A percentile compares a stretch with the other conserved stretches of the same genome.
Evolutionary conservation across 257 asterid genomes (phyloP).

Genomic region (Penstemon barbatus): DNA sequence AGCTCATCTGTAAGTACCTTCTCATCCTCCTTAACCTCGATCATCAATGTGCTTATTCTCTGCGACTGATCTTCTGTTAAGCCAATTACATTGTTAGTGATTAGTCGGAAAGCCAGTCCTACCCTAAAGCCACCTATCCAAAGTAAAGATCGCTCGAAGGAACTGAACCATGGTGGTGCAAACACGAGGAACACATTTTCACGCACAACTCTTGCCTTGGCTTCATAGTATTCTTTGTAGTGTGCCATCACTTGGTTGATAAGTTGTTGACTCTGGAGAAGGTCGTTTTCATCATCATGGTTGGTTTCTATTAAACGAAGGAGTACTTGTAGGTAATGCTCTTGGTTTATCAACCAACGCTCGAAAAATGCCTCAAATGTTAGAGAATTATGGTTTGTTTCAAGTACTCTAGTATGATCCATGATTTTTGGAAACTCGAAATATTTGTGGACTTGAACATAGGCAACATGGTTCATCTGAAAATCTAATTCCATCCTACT

Average conservation of each 20-base stretch:
- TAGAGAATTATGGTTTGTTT: slow-evolving; percentile 5
- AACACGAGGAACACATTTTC: slow-evolving; percentile 41
- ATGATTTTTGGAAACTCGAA: background rate
- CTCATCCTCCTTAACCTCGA: slow-evolving; percentile 32
- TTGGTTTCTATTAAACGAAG: background rate
- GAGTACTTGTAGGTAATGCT: slow-evolving; percentile 13
- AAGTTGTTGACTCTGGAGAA: slow-evolving; percentile 17
- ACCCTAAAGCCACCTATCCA: slow-evolving; percentile 48
- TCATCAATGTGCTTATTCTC: slow-evolving; percentile 27
- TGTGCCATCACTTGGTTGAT: slow-evolving; percentile 27
- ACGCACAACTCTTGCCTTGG: slow-evolving; percentile 26
- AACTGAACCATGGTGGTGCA: slow-evolving; percentile 36
- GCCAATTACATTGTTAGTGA: slow-evolving; percentile 27
- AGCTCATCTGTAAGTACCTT: slow-evolving; percentile 20
- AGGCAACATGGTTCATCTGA: background rate
- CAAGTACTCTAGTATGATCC: background rate
- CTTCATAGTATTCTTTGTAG: slow-evolving; percentile 29
- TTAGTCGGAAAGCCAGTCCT: slow-evolving; percentile 19
- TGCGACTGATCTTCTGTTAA: slow-evolving; percentile 31
- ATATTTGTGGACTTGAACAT: background rate
- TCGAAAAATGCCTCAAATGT: slow-evolving; percentile 13
- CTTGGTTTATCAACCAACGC: slow-evolving; percentile 11
- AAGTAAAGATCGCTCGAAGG: slow-evolving; percentile 31
- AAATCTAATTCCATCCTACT: background rate
- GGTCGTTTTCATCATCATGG: slow-evolving; percentile 15